Evolutionary conservation across 2,329 filamentous ascomycete genomes (phyloP).

Genomic region (Diaporthe longicolla): DNA sequence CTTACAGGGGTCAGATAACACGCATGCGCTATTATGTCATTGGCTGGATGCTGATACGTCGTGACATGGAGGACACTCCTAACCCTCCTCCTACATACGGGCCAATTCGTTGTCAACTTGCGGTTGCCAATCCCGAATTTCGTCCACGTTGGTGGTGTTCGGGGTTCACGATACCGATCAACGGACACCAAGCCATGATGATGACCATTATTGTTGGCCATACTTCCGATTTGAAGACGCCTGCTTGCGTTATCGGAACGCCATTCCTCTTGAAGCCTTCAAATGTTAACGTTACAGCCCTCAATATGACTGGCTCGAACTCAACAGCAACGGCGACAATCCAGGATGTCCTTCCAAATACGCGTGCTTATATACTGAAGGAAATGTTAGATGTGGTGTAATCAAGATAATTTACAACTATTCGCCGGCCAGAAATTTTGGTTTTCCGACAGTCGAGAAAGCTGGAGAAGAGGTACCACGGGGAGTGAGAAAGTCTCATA

Average conservation of each 20-base stretch:
- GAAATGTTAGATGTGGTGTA: too few relatives aligned
- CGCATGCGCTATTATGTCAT: constrained; percentile 12
- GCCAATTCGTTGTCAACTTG: not conserved
- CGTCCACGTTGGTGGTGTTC: not conserved
- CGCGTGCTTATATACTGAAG: too few relatives aligned
- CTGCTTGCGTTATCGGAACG: not conserved
- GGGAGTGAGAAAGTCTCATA: too few relatives aligned
- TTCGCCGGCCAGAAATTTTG: too few relatives aligned
- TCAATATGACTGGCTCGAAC: too few relatives aligned
- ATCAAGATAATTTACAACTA: too few relatives aligned
- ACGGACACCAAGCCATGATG: not conserved
- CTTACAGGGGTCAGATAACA: constrained; percentile 26
- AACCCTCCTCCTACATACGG: not conserved
- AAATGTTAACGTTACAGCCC: too few relatives aligned
- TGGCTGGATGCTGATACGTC: not conserved
- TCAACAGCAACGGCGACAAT: not conserved
- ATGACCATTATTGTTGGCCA: not conserved
- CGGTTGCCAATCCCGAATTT: constrained; percentile 16
- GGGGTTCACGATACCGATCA: not conserved
- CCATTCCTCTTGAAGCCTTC: not conserved
- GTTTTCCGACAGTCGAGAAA: too few relatives aligned
- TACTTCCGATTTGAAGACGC: too few relatives aligned
- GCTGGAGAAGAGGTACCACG: too few relatives aligned
- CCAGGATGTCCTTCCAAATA: too few relatives aligned
- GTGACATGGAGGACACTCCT: not conserved